Base-by-base conservation (phyloP, 352 stramenopile genomes). In the Globisporangium mamillatum region DNA sequence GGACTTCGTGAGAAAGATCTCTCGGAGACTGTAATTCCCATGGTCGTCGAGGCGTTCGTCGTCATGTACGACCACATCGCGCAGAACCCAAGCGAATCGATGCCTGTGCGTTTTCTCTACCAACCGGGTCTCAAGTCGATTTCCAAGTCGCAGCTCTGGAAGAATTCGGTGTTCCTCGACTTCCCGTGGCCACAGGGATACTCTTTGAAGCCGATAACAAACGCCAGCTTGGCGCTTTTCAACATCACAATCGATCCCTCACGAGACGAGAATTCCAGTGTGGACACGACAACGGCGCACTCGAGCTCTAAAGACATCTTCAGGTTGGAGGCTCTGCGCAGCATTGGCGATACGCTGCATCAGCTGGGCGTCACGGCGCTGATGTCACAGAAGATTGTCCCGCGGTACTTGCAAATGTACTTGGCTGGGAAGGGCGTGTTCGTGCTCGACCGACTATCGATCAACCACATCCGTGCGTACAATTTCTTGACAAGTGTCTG, bases 311-410 rank as follows among this genome's bases (percentile, higher is more conserved):
- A 55, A 38, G 29, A 27, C 20, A 22, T 63, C 20, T 78, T 78
- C 55, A 67, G 68, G 29, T 70, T 86, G 10, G 53, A 73, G 59
- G 73, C 76, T 4, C 69, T 84, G 10, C 67, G 73, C 0, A 48
- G 69, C 6, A 62, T 82, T 57, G 79, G 69, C 4, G 78, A 89
- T 38, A 58, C 63, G 22, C 60, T 91, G 22, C 59, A 68, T 2
- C 27, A n/a, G 2, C 68, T 80, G 5, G 74, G 74, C 4, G 80
- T 78, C 12, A 69, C 66, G 1, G 70, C 80, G 4, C 79, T 91
- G 24, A 60, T 86, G 16, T 88, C 77, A 5, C 82, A 91, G 59
- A 88, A 88, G 64, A 74, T 84, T 27, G 80, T 91, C 14, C 79
- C 82, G 0, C 69, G 55, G 29, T 84, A 80, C 34, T 54, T 91